phyloP scores from a whole-genome alignment of 768 basidiomycete genomes.

The Boletus patriciae region DNA sequence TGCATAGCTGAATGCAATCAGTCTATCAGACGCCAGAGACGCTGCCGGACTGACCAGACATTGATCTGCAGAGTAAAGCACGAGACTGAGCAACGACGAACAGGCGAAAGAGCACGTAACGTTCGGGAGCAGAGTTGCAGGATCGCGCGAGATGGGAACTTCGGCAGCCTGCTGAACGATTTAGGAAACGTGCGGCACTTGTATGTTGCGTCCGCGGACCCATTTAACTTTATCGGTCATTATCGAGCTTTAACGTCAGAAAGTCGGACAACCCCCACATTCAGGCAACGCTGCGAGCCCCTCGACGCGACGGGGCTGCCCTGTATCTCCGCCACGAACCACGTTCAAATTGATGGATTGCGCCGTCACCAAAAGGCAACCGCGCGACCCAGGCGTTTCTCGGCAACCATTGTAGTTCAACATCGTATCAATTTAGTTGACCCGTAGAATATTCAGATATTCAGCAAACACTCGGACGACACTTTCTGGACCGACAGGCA shows the following conservation, averaged over 20 bases:
- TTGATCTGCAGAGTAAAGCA: not conserved
- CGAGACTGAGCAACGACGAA: not conserved
- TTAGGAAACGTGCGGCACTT: not conserved
- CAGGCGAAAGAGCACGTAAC: not conserved
- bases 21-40: not conserved
- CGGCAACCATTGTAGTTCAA: not conserved
- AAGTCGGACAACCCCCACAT: not conserved
- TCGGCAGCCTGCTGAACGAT: not conserved
- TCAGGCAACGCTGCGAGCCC: not conserved
- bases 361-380: slow-evolving; percentile 1
- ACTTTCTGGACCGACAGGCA: not conserved
- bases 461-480: not conserved
- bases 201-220: not conserved
- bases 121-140: not conserved
- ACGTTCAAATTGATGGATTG: not conserved
- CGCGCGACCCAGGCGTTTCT: slow-evolving; percentile 10
- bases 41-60: not conserved
- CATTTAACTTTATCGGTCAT: not conserved
- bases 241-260: no score
- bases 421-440: not conserved
- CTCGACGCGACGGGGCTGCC: not conserved
- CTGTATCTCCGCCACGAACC: slow-evolving; percentile 2
- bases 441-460: not conserved
- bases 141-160: no score
- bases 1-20: not conserved